Evolutionary conservation across 2,329 filamentous ascomycete genomes (phyloP), one percentile per base, ranked within the genome.

Genomic region (Myriosclerotinia duriaeana): DNA sequence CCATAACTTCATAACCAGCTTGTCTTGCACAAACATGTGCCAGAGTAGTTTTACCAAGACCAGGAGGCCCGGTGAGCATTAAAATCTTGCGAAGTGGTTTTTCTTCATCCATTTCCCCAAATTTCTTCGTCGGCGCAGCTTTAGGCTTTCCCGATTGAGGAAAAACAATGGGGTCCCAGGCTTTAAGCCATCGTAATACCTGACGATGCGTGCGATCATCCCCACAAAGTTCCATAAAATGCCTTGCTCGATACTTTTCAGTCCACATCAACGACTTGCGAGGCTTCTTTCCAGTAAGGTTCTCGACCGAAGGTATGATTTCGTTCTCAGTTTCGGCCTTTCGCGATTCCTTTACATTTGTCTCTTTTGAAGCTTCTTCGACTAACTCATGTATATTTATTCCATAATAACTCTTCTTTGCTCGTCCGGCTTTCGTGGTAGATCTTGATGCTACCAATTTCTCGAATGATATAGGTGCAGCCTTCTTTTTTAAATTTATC

Each of bases 21-120:
- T 99, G 95, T 72, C 84, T 89, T 0, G 96, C 96, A 76, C 95
- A 98, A 0, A 99, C 95, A 78, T 99, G 95, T 1, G 95, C 95
- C 58, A 99, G 78, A 0, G 95, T 99, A 0, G 95, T 99, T 80
- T 99, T 99, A 38, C 95, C 95, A 14, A 99, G 81, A 2, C 95
- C 95, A 0, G 95, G 95, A 0, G 95, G 93, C 0, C 95, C 96
- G 0, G 94, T 93, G 20, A 99, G 81, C 74, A 99, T 85, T 14
- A 99, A 79, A 9, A 99, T 92, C 77, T 97, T 98, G 68, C 89
- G 85, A 75, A 96, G 92, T 40, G 87, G 84, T 70, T 88, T 90
- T 76, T 96, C 91, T 64, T 91, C 88, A 7, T 88, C 84, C 0
- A 80, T 78, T 3, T 79, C 76, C 22, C 71, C 82, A 59, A 79